These are phyloP conservation scores for Phaeosphaeria sp. DNA, from an alignment of 2,329 filamentous ascomycete species.

Conservation along the genomic window DNA sequence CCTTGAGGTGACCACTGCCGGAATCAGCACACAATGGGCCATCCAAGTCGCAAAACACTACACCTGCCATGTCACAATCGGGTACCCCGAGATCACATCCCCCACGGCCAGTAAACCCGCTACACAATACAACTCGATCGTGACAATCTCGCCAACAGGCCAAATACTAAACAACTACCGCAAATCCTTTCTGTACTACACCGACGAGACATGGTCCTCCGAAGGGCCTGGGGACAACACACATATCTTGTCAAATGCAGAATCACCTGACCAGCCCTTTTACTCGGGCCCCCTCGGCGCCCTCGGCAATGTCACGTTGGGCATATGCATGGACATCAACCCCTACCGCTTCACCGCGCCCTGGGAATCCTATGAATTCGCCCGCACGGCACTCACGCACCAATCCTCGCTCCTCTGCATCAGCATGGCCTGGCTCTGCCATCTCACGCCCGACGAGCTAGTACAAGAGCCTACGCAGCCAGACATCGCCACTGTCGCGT, in stretches of 20 bases:
- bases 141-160: slow-evolving; percentile 64
- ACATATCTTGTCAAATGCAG: slow-evolving; percentile 24
- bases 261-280: slow-evolving; percentile 41
- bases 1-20: slow-evolving; percentile 70
- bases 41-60: slow-evolving; percentile 69
- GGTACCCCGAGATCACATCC: slow-evolving; percentile 70
- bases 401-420: slow-evolving; percentile 70
- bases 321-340: slow-evolving; percentile 67
- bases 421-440: slow-evolving; percentile 80
- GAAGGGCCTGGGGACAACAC: slow-evolving; percentile 53
- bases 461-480: slow-evolving; percentile 60
- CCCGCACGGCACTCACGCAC: slow-evolving; percentile 63
- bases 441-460: slow-evolving; percentile 57
- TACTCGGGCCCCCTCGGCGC: slow-evolving; percentile 44
- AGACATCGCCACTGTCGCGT: slow-evolving; percentile 75
- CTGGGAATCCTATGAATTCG: slow-evolving; percentile 65
- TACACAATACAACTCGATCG: slow-evolving; percentile 64
- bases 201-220: slow-evolving; percentile 69
- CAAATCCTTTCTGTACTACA: slow-evolving; percentile 71
- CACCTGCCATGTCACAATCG: slow-evolving; percentile 71
- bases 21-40: slow-evolving; percentile 76
- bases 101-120: slow-evolving; percentile 22
- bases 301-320: slow-evolving; percentile 49
- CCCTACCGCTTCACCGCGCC: slow-evolving; percentile 67
- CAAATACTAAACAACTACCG: slow-evolving; percentile 66